phyloP scores from a whole-genome alignment of 345 rosid genomes.

The Ceriops zippeliana region DNA sequence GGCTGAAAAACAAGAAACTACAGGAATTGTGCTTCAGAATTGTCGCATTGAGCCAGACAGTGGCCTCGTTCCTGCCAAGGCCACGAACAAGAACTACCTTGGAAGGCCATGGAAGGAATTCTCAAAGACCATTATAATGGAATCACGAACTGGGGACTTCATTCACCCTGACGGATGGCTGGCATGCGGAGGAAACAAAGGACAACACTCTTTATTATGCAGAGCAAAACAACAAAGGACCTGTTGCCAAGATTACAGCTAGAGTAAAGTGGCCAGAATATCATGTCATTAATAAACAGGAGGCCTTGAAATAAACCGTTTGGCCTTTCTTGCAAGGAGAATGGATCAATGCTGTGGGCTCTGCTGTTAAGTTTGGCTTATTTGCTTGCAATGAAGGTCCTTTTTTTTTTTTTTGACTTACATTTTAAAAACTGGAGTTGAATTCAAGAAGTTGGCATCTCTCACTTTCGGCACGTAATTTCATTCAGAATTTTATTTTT shows the following conservation, averaged over 20 bases:
- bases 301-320: slow-evolving; percentile 57
- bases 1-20: slow-evolving; percentile 49
- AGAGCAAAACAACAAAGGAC: slow-evolving; percentile 61
- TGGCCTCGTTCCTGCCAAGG: slow-evolving; percentile 38
- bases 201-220: slow-evolving; percentile 52
- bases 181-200: slow-evolving; percentile 52
- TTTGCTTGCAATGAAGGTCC: slow-evolving; percentile 10
- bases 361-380: slow-evolving; percentile 11
- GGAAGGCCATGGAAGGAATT: slow-evolving; percentile 72
- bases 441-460: too few species aligned
- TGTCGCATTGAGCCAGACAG: slow-evolving; percentile 48
- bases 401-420: slow-evolving; percentile 21
- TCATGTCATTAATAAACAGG: slow-evolving; percentile 39
- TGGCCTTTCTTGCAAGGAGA: slow-evolving; percentile 54
- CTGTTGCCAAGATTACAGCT: slow-evolving; percentile 34
- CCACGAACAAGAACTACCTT: slow-evolving; percentile 48
- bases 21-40: slow-evolving; percentile 68
- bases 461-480: too few species aligned
- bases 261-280: slow-evolving; percentile 79
- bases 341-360: slow-evolving; percentile 18
- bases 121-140: slow-evolving; percentile 71
- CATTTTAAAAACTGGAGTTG: slow-evolving; percentile 5
- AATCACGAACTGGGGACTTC: slow-evolving; percentile 52
- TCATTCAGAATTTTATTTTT: too few species aligned
- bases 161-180: slow-evolving; percentile 75